Base-by-base conservation (phyloP, 139 green algal species). In the Closterium sp. region DNA sequence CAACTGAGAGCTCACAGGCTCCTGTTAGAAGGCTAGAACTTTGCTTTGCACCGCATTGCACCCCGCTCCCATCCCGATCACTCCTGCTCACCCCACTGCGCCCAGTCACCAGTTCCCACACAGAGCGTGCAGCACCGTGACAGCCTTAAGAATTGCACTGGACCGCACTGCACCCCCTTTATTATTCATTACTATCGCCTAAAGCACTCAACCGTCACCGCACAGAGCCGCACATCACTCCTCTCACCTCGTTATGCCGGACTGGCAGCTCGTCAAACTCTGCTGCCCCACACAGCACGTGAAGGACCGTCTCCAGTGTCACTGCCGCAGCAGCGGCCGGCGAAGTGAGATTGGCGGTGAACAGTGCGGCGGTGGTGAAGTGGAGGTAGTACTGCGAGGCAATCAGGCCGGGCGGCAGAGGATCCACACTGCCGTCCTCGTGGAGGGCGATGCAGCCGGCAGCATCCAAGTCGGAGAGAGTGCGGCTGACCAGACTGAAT, bases 241-340 rank as follows among this genome's bases (percentile, higher is more conserved):
- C 62, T 79, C 17, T 79, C 42, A 93, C 91, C 91, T 99, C 98
- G 92, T 99, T 99, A 96, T 99, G 98, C 0, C 98, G 95, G 89
- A 99, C 98, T 0, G 98, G 98, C 89, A 99, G 95, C 93, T 99
- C 98, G 94, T 99, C 97, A 93, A 97, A 99, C 96, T 99, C 98
- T 13, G 96, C 89, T 7, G 96, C 96, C 13, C 85, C 94, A 93
- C 96, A 98, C 88, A 99, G 95, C 21, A 97, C 95, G 90, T 94
- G 38, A 86, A 97, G 94, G 86, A 98, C 79, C 88, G 96, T 70
- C 50, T 95, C 89, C 11, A 92, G 89, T 10, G 50, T 42, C 95
- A 31, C 99, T 93, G 31, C 87, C 89, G 2, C 27, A 93, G 91
- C 62, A 91, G 62, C 62, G 96, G 97, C 97, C 32, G 95, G 94